phyloP scores from a whole-genome alignment of 163 green algal genomes.

The Chloromonas sp. region DNA sequence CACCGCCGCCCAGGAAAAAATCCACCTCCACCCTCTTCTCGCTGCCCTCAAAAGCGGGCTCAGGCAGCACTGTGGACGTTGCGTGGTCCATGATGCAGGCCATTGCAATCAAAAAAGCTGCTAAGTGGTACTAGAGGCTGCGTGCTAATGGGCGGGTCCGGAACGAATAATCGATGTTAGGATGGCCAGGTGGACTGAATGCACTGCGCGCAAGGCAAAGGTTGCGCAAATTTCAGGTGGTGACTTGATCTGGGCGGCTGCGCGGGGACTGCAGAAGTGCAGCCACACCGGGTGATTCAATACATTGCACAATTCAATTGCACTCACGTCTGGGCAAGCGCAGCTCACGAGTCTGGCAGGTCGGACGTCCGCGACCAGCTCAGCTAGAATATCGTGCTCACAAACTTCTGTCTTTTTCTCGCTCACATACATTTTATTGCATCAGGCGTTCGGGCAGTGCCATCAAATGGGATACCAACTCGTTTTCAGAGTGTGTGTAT shows the following conservation, averaged over 20 bases:
- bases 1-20: conserved; percentile 48
- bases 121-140: background rate
- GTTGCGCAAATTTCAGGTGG: background rate
- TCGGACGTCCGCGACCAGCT: background rate
- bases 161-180: background rate
- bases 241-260: background rate
- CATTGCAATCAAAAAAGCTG: background rate
- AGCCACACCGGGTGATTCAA: background rate
- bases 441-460: no score
- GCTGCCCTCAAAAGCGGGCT: conserved; percentile 86
- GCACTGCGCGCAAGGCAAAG: background rate
- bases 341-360: background rate
- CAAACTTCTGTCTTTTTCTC: no score
- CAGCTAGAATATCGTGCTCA: no score
- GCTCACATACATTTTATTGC: no score
- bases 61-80: conserved; percentile 29
- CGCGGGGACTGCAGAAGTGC: background rate
- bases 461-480: no score
- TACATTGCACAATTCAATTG: background rate
- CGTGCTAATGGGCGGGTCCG: background rate
- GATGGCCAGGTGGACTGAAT: conserved; percentile 5
- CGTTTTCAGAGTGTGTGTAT: no score
- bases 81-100: background rate
- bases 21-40: conserved; percentile 94
- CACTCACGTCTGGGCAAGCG: background rate